These are phyloP conservation scores for maize (Zea mays) DNA, from an alignment of 176 grass and related monocot genomes.

Conservation along the genomic window DNA sequence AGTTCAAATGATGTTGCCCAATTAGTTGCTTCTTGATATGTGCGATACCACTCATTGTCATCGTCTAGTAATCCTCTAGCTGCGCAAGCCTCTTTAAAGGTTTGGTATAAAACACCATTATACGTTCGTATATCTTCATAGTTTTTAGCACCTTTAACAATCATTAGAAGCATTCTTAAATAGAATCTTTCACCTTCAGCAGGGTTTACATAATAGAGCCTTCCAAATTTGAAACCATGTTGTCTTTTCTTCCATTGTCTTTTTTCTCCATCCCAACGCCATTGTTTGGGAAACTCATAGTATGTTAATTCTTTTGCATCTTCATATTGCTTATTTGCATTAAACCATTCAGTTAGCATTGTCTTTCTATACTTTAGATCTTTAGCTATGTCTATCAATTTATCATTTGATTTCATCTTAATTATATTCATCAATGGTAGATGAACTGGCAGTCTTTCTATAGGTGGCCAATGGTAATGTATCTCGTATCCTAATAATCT, in stretches of 20 bases:
- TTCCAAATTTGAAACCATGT: no score
- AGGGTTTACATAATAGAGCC: no score
- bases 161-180: no score
- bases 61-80: no score
- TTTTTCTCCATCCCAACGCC: background rate
- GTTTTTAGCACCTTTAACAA: background rate
- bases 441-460: no score
- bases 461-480: no score
- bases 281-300: accelerated
- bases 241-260: background rate
- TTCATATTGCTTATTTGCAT: background rate
- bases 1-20: background rate
- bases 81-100: background rate
- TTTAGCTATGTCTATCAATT: accelerated
- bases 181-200: no score
- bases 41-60: background rate
- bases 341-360: background rate
- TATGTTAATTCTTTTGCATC: background rate
- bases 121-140: background rate
- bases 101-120: background rate
- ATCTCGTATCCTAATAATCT: no score
- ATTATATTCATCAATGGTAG: background rate
- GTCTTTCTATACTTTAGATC: background rate
- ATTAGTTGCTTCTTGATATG: background rate
- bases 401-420: background rate